Conservation (phyloP, 495 filamentous ascomycete species). For the Trichoderma orchidacearum region DNA sequence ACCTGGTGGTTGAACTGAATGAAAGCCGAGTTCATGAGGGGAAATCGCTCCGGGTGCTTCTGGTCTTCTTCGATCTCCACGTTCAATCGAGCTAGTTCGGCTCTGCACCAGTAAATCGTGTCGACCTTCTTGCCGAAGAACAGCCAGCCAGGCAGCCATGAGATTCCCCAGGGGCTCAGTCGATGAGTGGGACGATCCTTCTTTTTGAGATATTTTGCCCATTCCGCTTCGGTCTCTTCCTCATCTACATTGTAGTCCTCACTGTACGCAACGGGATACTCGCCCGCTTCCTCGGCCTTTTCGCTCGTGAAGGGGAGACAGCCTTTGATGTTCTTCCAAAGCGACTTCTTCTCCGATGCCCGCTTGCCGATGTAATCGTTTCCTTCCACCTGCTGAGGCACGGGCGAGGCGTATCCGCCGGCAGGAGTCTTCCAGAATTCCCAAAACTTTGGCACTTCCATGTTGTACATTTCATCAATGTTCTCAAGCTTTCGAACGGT, state of each 20-base stretch:
- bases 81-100: constrained; percentile 79
- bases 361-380: constrained; percentile 25
- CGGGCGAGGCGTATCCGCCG: constrained; percentile 36
- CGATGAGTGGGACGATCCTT: constrained; percentile 81
- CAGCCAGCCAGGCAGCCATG: constrained; percentile 59
- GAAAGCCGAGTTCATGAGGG: constrained; percentile 94
- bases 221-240: constrained; percentile 55
- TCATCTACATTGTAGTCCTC: constrained; percentile 53
- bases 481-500: constrained; percentile 29
- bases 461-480: constrained; percentile 26
- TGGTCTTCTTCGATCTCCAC: constrained; percentile 90
- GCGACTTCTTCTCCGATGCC: constrained; percentile 22
- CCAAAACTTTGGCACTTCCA: constrained; percentile 31
- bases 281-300: constrained; percentile 23
- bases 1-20: constrained; percentile 98
- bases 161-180: constrained; percentile 30
- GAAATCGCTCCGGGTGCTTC: constrained; percentile 70
- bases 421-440: constrained; percentile 41
- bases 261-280: constrained; percentile 41
- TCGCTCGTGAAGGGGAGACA: constrained; percentile 22
- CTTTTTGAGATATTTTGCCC: constrained; percentile 68
- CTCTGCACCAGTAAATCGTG: constrained; percentile 82
- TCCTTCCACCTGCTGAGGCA: constrained; percentile 32
- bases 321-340: constrained; percentile 28
- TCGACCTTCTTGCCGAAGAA: constrained; percentile 84